phyloP scores from a whole-genome alignment of 169 alveolate species.

The Eimeria acervulina region DNA sequence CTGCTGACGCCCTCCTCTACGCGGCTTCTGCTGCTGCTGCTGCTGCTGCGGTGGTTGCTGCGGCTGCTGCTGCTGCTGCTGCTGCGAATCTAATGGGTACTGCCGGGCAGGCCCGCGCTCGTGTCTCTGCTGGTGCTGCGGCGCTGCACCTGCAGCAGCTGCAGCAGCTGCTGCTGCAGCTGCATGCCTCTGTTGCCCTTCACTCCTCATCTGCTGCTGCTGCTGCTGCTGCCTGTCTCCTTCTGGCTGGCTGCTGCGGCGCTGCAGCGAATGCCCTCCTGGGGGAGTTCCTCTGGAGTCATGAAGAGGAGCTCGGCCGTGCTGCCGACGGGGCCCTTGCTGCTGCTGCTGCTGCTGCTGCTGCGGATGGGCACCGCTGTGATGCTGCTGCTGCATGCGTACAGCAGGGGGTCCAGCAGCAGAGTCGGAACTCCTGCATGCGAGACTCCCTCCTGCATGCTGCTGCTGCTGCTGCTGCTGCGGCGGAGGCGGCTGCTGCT shows the following conservation, averaged over 20 bases:
- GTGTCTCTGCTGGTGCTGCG: constrained; percentile 38
- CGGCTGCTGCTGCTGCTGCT: neutral
- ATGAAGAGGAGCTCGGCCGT: constrained; percentile 9
- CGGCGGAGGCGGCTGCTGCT: neutral
- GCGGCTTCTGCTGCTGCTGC: constrained; percentile 54
- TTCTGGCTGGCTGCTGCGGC: constrained; percentile 51
- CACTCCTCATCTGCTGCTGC: constrained; percentile 14
- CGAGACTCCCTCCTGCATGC: neutral
- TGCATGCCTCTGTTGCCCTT: constrained; percentile 29
- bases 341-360: constrained; percentile 61
- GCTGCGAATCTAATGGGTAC: constrained; percentile 8
- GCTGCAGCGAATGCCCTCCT: constrained; percentile 31
- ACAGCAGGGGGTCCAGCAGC: neutral
- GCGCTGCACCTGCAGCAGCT: neutral
- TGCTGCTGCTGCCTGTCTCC: constrained; percentile 41
- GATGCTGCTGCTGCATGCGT: constrained; percentile 18
- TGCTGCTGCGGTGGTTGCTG: neutral
- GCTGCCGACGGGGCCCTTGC: constrained; percentile 33
- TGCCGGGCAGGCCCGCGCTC: constrained; percentile 39
- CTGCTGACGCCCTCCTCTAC: constrained; percentile 53
- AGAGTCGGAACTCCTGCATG: neutral
- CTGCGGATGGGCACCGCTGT: constrained; percentile 45
- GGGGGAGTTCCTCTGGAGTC: constrained; percentile 29
- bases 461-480: constrained; percentile 50
- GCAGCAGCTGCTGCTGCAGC: constrained; percentile 23